These are phyloP conservation scores for Durusdinium trenchii DNA, from an alignment of 73 alveolate genomes.

Conservation along the genomic window DNA sequence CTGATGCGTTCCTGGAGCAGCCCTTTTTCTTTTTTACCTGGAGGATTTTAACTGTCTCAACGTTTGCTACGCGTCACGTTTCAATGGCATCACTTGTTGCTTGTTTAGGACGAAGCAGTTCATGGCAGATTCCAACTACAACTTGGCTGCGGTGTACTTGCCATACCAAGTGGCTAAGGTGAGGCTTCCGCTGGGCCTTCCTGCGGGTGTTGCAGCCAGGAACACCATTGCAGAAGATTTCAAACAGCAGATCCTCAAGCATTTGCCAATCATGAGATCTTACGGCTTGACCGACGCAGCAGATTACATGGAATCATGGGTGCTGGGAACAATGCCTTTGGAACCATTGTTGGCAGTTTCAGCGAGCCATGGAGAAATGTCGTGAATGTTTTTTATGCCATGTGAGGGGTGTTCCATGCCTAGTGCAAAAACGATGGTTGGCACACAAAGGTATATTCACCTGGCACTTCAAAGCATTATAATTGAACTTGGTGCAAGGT, in stretches of 20 bases:
- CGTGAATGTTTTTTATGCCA: no score
- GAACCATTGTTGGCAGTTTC: neutral
- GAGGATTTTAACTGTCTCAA: neutral
- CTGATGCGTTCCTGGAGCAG: no score
- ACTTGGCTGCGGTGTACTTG: neutral
- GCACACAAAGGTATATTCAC: no score
- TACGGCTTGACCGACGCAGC: neutral
- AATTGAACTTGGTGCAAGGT: no score
- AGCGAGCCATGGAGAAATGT: neutral
- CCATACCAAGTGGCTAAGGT: neutral
- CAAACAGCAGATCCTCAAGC: neutral
- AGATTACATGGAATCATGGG: slow-evolving; percentile 8
- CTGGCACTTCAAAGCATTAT: no score
- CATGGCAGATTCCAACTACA: neutral
- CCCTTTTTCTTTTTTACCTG: no score
- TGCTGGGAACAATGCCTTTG: neutral
- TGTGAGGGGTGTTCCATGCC: no score
- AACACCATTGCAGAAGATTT: neutral
- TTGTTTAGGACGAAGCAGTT: neutral
- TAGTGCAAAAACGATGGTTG: no score
- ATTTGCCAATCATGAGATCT: neutral
- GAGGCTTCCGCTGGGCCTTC: neutral
- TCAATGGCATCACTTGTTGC: neutral
- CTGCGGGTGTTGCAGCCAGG: neutral
- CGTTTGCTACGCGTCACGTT: neutral